These are phyloP conservation scores for Vachellia pachyceras DNA, from an alignment of 306 rosid species.

Conservation along the genomic window DNA sequence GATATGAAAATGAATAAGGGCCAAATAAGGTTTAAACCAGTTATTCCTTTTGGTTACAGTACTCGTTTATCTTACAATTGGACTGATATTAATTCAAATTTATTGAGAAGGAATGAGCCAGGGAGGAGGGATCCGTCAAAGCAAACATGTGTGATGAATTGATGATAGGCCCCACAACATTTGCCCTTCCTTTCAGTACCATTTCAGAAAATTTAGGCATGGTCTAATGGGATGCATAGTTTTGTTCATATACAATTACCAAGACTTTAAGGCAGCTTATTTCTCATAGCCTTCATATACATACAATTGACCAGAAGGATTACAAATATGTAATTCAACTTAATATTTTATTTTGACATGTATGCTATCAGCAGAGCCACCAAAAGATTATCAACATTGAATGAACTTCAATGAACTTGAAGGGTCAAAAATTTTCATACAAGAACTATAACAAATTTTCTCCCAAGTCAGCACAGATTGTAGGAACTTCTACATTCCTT, in stretches of 20 bases:
- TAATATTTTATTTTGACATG: not conserved
- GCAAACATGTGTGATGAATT: not conserved
- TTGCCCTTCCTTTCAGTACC: not conserved
- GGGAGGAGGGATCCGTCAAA: not conserved
- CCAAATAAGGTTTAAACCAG: not conserved
- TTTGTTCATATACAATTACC: not conserved
- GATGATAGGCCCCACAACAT: not conserved
- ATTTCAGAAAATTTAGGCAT: not conserved
- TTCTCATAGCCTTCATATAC: not conserved
- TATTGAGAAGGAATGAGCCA: not conserved
- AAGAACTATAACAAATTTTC: not conserved
- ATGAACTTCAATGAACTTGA: not conserved
- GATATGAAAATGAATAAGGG: not conserved
- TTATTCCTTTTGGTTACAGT: not conserved
- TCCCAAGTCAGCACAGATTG: not conserved
- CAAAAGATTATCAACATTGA: not conserved
- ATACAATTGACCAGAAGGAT: not conserved
- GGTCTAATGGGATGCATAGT: not conserved
- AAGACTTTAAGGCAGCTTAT: not conserved
- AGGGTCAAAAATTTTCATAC: conserved; percentile 5
- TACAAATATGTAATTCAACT: not conserved
- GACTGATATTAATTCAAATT: not conserved
- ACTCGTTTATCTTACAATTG: not conserved
- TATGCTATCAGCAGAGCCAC: not conserved
- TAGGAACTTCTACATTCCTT: conserved; percentile 7